phyloP scores from a whole-genome alignment of 1,284 basidiomycete species.

The Boletellus deceptivus region DNA sequence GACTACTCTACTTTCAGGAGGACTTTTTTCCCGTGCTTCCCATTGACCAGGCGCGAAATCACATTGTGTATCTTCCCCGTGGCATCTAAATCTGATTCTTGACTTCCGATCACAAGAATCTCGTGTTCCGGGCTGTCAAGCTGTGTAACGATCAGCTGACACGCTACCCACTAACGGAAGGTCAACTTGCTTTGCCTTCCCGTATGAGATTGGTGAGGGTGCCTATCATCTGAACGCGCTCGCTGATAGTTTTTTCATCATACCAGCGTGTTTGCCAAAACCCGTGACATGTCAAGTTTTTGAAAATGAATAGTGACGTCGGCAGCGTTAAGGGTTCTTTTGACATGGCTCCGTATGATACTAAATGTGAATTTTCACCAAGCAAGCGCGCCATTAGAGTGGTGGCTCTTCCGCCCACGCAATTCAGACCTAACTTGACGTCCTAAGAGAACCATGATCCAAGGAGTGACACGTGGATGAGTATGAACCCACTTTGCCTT shows the following conservation, averaged over 20 bases:
- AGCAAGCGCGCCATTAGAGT: conserved; percentile 66
- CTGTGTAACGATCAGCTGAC: conserved; percentile 34
- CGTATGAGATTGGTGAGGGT: conserved; percentile 52
- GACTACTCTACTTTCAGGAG: conserved; percentile 52
- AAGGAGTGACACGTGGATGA: background rate
- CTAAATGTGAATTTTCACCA: conserved; percentile 63
- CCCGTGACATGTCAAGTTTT: conserved; percentile 66
- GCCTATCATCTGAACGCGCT: conserved; percentile 45
- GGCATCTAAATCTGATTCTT: conserved; percentile 53
- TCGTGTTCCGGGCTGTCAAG: conserved; percentile 66
- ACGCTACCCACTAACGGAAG: background rate
- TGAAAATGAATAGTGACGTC: conserved; percentile 80
- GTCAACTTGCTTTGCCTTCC: conserved; percentile 50
- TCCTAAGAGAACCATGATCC: conserved; percentile 32
- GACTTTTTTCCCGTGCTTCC: conserved; percentile 69
- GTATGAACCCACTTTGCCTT: conserved; percentile 46
- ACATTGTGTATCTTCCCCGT: conserved; percentile 46
- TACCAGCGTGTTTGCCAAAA: conserved; percentile 83
- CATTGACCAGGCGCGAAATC: conserved; percentile 48
- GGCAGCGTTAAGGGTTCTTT: conserved; percentile 78
- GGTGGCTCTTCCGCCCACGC: conserved; percentile 73
- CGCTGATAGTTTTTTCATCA: conserved; percentile 40
- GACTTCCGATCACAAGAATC: conserved; percentile 52
- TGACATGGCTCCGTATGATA: conserved; percentile 89
- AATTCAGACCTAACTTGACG: conserved; percentile 73